Percentiles rank a stretch among this genome's conserved stretches.
phyloP scores from a whole-genome alignment of 306 rosid genomes.

The Canavalia gladiata region DNA sequence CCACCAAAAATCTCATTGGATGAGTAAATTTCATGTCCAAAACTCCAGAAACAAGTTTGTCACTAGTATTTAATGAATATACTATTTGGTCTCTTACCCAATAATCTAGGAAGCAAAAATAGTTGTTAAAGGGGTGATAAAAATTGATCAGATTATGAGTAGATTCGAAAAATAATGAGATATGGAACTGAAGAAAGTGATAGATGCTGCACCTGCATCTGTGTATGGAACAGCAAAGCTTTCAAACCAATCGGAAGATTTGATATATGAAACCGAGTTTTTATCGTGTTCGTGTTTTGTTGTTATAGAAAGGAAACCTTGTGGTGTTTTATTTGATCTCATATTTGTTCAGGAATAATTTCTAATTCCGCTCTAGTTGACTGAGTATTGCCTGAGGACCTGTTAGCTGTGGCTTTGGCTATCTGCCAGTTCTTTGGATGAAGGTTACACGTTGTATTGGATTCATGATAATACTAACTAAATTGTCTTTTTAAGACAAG shows the following conservation, averaged over 20 bases:
- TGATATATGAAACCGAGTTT: too few species aligned
- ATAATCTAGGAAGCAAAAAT: neutral
- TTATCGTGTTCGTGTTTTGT: too few species aligned
- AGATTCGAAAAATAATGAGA: neutral
- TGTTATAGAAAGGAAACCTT: too few species aligned
- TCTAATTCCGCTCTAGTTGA: too few species aligned
- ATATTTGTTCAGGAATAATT: too few species aligned
- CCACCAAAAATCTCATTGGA: neutral
- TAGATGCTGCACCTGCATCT: too few species aligned
- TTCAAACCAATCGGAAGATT: too few species aligned
- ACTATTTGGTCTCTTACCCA: neutral
- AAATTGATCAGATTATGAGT: neutral
- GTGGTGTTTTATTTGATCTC: too few species aligned
- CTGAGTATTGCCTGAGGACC: neutral
- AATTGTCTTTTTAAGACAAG: too few species aligned
- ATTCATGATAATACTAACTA: neutral
- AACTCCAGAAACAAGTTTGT: constrained; percentile 1
- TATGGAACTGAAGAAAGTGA: neutral
- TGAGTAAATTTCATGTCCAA: neutral
- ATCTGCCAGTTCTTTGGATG: neutral
- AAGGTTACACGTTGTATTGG: neutral
- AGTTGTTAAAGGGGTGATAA: neutral
- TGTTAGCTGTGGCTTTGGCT: neutral
- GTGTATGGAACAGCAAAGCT: too few species aligned
- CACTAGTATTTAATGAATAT: neutral